Evolutionary conservation across 208 protist genomes (phyloP).

Genomic region (Perkinsela sp.): DNA sequence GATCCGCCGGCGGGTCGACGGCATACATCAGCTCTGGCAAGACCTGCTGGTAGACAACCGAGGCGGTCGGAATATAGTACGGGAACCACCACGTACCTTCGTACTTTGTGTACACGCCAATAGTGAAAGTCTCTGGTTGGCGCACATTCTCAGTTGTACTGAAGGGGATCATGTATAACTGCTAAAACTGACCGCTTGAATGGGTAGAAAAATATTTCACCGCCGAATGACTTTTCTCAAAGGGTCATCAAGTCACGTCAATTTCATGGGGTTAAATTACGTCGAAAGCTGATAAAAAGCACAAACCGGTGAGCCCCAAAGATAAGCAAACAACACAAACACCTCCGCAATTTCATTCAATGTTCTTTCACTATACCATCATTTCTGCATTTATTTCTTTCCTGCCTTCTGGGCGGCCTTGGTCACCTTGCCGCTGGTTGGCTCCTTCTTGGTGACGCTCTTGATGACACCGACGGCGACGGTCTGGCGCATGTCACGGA

Average conservation of each 20-base stretch:
- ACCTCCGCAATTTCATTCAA: too few relatives aligned
- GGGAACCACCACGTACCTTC: neutral
- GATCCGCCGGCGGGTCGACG: neutral
- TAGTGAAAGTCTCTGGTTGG: neutral
- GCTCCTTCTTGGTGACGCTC: slow-evolving; percentile 29
- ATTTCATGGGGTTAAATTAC: too few relatives aligned
- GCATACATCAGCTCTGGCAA: neutral
- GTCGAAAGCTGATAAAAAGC: too few relatives aligned
- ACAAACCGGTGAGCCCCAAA: too few relatives aligned
- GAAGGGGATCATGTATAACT: neutral
- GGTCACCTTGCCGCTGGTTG: slow-evolving; percentile 28
- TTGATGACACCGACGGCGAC: slow-evolving; percentile 87
- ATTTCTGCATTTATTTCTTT: slow-evolving; percentile 17
- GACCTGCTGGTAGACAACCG: neutral
- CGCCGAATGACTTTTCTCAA: too few relatives aligned
- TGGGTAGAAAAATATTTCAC: too few relatives aligned
- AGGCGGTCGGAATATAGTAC: neutral
- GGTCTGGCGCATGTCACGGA: slow-evolving; percentile 76
- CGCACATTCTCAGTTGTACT: neutral
- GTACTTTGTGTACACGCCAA: neutral
- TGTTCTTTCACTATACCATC: neutral
- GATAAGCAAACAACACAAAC: too few relatives aligned
- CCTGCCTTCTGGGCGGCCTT: slow-evolving; percentile 26
- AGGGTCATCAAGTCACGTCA: too few relatives aligned
- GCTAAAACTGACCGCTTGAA: too few relatives aligned